These are phyloP conservation scores for Stygiomarasmius scandens DNA, from an alignment of 1,284 basidiomycete species.

Conservation along the genomic window DNA sequence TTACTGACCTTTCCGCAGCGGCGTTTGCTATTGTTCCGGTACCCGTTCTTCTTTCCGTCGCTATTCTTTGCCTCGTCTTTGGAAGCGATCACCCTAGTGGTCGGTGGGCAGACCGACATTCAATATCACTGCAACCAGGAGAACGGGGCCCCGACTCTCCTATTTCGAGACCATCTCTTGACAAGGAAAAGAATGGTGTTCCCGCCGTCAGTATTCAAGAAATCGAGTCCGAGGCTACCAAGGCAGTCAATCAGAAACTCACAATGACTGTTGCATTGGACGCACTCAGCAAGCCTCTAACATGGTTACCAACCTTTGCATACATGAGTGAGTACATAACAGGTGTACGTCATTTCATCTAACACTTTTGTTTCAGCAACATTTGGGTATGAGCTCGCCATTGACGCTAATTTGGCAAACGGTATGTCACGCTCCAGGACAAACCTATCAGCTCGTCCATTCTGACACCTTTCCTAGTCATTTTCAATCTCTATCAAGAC, in stretches of 20 bases:
- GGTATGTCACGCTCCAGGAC: background rate
- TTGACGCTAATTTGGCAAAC: conserved; percentile 56
- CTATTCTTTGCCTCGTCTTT: conserved; percentile 47
- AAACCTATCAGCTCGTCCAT: too few species aligned
- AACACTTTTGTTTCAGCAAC: conserved; percentile 29
- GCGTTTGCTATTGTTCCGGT: conserved; percentile 63
- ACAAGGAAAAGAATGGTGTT: conserved; percentile 15
- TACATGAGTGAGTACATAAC: conserved; percentile 36
- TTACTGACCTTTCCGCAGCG: conserved; percentile 20
- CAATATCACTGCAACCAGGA: background rate
- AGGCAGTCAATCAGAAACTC: conserved; percentile 54
- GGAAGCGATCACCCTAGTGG: conserved; percentile 67
- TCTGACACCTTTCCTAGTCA: conserved; percentile 43
- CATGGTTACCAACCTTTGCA: conserved; percentile 60
- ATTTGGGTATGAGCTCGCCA: conserved; percentile 62
- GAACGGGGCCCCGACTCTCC: conserved; percentile 43
- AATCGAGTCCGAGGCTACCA: conserved; percentile 34
- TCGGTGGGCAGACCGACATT: conserved; percentile 50
- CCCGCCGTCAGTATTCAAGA: background rate
- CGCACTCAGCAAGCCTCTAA: conserved; percentile 50
- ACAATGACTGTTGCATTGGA: conserved; percentile 37
- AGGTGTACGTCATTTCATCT: background rate
- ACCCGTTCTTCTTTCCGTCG: conserved; percentile 53
- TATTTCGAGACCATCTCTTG: conserved; percentile 16
- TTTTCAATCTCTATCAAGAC: conserved; percentile 28